Evolutionary conservation across 306 rosid genomes (phyloP), one percentile per base, ranked within the genome.

Genomic region (Prunus padus): DNA sequence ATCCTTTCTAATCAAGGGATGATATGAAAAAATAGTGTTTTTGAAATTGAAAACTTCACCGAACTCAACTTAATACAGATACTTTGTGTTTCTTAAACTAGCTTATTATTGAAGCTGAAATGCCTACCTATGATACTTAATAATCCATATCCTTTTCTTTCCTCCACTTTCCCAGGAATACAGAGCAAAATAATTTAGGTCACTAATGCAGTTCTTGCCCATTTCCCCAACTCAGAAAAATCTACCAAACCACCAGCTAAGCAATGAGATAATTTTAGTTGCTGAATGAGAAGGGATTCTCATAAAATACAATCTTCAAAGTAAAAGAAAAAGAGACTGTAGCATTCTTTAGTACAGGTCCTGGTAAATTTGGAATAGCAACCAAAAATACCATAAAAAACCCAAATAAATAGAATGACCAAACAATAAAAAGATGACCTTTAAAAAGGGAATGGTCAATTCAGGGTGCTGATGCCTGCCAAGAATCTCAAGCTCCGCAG

Each of bases 401-500:
- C 8, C 26, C 9, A 50, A 63, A 26, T 20, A 2, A 55, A 44
- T 70, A 47, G 33, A 74, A 4, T 33, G n/a, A 31, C 7, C 4
- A 4, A 31, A 26, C 60, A n/a, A 28, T 37, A 25, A 40, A 40
- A 44, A 55, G 49, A 31, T 30, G 9, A 92, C 98, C 98, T 90
- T 95, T 67, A 90, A 81, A 84, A 95, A 92, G 14, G 97, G 95
- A 65, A 84, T 46, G 4, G 95, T 95, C 73, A 95, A 86, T 79
- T 87, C 86, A 67, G 98, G 98, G 80, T 92, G 98, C 55, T 87
- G 96, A 82, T 89, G 87, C 87, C 98, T 92, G 76, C 96, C 97
- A 75, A 95, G 88, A 85, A 95, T 92, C 88, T 95, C 98, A 26
- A 95, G 98, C 69, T 95, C 98, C 84, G 72, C 65, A 40, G 98